phyloP scores from a whole-genome alignment of 768 basidiomycete genomes.

The Suillus spraguei region DNA sequence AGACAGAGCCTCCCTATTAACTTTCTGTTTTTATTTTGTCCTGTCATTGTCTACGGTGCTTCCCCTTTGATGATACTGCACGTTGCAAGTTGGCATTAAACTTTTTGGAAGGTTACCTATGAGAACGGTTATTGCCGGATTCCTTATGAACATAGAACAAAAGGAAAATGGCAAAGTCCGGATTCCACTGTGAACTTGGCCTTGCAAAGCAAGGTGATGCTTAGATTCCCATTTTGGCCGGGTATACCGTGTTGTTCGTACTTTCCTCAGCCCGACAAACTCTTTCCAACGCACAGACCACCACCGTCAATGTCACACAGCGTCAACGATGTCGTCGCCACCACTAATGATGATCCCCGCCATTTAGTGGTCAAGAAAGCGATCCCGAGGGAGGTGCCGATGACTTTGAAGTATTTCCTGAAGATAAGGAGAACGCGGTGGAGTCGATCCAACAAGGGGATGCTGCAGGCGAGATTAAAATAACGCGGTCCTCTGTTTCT shows the following conservation, averaged over 20 bases:
- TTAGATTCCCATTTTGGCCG: conserved; percentile 4
- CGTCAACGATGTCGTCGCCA: conserved; percentile 21
- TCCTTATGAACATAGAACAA: not conserved
- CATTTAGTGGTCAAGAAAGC: conserved; percentile 52
- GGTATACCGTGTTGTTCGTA: conserved; percentile 33
- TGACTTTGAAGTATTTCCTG: conserved; percentile 14
- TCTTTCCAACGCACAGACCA: conserved; percentile 34
- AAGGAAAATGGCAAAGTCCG: not conserved
- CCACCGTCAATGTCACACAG: conserved; percentile 29
- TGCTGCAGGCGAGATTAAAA: conserved; percentile 16
- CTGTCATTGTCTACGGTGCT: not conserved
- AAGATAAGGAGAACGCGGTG: conserved; percentile 15
- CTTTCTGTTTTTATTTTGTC: not conserved
- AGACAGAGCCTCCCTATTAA: not conserved
- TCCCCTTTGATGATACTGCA: not conserved
- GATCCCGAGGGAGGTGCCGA: conserved; percentile 65
- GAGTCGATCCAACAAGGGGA: conserved; percentile 19
- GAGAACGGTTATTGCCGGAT: conserved; percentile 4
- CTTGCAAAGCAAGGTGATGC: conserved; percentile 2
- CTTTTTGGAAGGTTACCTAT: not conserved
- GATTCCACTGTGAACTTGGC: not conserved
- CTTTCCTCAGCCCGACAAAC: conserved; percentile 25
- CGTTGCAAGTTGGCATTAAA: not conserved
- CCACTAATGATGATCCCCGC: conserved; percentile 22
- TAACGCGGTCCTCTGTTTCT: conserved; percentile 21